Evolutionary conservation across 2,329 filamentous ascomycete genomes (phyloP), one percentile per base, ranked within the genome.

Genomic region (Phoma herbarum): DNA sequence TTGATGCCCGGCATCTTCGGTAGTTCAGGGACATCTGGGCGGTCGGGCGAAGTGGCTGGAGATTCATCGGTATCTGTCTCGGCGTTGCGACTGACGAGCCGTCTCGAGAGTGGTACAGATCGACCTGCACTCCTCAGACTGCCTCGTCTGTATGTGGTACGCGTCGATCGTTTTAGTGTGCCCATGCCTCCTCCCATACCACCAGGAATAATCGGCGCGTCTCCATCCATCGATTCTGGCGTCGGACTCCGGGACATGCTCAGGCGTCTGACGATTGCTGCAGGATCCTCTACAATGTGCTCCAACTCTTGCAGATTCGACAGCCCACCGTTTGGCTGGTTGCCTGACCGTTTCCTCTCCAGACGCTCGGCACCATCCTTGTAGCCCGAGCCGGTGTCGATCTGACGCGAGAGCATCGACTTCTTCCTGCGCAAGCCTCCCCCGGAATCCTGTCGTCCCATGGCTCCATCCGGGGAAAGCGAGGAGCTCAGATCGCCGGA

Each of bases 361-460:
- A 96, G 79, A 61, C 88, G 84, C 59, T 96, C 93, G 16, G 92
- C 90, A 20, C 92, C 93, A 79, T 97, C 93, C 61, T 90, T 84
- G 74, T 95, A 96, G 37, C 87, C 88, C 35, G 86, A 84, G 18
- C 88, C 86, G 64, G 86, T 90, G 67, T 97, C 91, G 59, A 99
- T 91, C 75, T 98, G 93, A 57, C 90, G 86, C 6, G 94, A 98
- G 5, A 99, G 83, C 91, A 96, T 97, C 0, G 94, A 98, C 78
- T 95, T 97, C 78, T 96, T 97, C 69, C 95, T 86, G 67, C 88
- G 85, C 62, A 98, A 75, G 37, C 90, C 85, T 16, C 86, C 86
- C 5, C 78, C 71, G 4, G 83, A 86, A 12, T 80, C 75, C 78
- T 86, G 78, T 78, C 84, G 77, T 61, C 87, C 81, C 71, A 86